Base-by-base conservation (phyloP, 2,329 filamentous ascomycete genomes). In the Epicoccum sorghinum region DNA sequence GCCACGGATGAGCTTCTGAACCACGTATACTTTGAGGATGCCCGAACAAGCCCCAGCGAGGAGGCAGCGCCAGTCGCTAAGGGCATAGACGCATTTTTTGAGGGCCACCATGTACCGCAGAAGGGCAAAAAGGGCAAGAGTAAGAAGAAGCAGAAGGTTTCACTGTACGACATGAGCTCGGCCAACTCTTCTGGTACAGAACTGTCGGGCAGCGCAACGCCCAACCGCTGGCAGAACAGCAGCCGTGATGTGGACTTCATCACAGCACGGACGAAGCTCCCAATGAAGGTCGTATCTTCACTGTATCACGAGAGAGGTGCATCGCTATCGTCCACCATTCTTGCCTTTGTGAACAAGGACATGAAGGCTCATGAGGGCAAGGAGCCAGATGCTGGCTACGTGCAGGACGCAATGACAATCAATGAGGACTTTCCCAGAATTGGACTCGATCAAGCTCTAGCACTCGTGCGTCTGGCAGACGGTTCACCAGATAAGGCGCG, bases 1-100 rank as follows among this genome's bases (percentile, higher is more conserved):
- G 86, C 91, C 1, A 86, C 96, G 58, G 91, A 96, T 64, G 86
- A 91, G 54, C 78, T 98, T 10, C 82, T 97, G 29, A 96, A 89
- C 61, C 81, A 91, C 12, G 86, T 89, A 18, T 91, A 88, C 67
- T 86, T 97, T 4, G 86, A 91, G 53, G 85, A 91, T 52, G 83
- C 83, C 0, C 79, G 84, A 48, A 79, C 83, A 13, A 76, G 75
- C 33, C 76, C 80, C 3, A 76, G 72, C 2, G 71, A 74, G 41
- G 76, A 74, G 30, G 38, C 29, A 4, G 73, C 77, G 14, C 51
- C 62, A 4, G 66, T 78, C 4, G 70, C 78, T 1, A 93, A 89
- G 69, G 90, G 92, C 0, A 80, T 97, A n/a, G 91, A 97, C 53
- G 91, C 85, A 0, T 96, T 96, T 69, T 86, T 85, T 22, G 81